Evolutionary conservation across 192 early-diverging fungal species (phyloP).

Genomic region (Piromyces finnis): DNA sequence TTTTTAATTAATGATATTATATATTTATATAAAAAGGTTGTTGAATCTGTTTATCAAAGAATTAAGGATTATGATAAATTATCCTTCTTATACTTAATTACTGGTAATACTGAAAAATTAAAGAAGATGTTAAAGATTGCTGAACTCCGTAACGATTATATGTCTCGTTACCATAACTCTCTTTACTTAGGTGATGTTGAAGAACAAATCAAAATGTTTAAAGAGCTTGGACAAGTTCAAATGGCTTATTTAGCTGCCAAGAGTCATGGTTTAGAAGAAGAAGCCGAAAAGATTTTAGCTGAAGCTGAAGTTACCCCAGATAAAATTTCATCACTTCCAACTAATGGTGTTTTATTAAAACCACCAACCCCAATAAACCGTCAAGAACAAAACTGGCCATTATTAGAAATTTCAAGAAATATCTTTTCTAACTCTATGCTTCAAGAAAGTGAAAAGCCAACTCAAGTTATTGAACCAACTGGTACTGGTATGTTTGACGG

Average conservation of each 20-base stretch:
- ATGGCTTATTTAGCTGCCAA: constrained; percentile 87
- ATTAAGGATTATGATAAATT: constrained; percentile 80
- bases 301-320: constrained; percentile 48
- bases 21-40: constrained; percentile 30
- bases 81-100: constrained; percentile 87
- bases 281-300: constrained; percentile 65
- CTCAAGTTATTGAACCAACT: neutral
- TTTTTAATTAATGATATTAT: no score
- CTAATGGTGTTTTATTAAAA: constrained; percentile 31
- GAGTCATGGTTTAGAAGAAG: constrained; percentile 69
- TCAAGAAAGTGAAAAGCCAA: constrained; percentile 2
- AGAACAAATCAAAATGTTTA: constrained; percentile 66
- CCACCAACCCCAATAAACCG: constrained; percentile 52
- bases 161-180: constrained; percentile 86
- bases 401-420: constrained; percentile 60
- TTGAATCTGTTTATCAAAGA: constrained; percentile 82
- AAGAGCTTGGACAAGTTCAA: constrained; percentile 78
- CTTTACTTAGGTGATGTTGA: constrained; percentile 81
- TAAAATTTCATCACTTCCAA: constrained; percentile 20
- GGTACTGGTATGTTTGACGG: constrained; percentile 3
- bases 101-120: constrained; percentile 81
- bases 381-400: constrained; percentile 85
- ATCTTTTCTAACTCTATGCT: constrained; percentile 56
- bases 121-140: constrained; percentile 91
- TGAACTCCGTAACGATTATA: constrained; percentile 58